Conservation (phyloP, 2,329 filamentous ascomycete species). For the Thielaviopsis punctulata region DNA sequence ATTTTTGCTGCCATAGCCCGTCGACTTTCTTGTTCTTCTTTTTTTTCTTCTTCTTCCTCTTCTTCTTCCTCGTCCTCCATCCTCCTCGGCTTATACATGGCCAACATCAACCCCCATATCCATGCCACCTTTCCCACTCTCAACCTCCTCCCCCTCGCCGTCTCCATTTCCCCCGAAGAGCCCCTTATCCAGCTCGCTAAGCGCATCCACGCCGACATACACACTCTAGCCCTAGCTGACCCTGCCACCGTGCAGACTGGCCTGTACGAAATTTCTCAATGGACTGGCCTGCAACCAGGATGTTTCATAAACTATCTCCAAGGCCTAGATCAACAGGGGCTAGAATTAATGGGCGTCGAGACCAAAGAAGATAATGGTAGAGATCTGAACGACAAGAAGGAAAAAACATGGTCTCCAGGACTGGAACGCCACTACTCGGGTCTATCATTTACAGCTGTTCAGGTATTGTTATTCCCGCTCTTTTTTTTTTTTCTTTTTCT, state of each 20-base stretch:
- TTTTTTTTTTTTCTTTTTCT: neutral
- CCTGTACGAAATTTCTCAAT: constrained; percentile 53
- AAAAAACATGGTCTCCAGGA: no score
- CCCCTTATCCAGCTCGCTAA: constrained; percentile 33
- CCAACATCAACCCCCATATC: constrained; percentile 47
- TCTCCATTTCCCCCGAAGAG: constrained; percentile 21
- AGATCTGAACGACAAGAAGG: neutral
- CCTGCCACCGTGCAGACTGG: constrained; percentile 35
- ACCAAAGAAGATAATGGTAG: neutral
- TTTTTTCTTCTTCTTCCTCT: no score
- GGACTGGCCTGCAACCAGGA: constrained; percentile 56
- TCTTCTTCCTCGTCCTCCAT: constrained; percentile 17
- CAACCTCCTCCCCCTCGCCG: constrained; percentile 56
- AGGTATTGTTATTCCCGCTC: no score
- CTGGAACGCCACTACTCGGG: no score
- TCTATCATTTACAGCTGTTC: no score
- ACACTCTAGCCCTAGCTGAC: constrained; percentile 36
- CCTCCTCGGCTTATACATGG: constrained; percentile 65
- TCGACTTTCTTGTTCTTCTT: constrained; percentile 16
- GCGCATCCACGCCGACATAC: constrained; percentile 50
- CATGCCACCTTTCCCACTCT: constrained; percentile 49
- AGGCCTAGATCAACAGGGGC: neutral
- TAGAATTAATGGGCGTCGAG: no score
- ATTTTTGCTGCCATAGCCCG: constrained; percentile 58
- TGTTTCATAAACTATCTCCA: constrained; percentile 54